Evolutionary conservation across 2,329 filamentous ascomycete genomes (phyloP), one percentile per base, ranked within the genome.

Genomic region (Fusarium lateritium): DNA sequence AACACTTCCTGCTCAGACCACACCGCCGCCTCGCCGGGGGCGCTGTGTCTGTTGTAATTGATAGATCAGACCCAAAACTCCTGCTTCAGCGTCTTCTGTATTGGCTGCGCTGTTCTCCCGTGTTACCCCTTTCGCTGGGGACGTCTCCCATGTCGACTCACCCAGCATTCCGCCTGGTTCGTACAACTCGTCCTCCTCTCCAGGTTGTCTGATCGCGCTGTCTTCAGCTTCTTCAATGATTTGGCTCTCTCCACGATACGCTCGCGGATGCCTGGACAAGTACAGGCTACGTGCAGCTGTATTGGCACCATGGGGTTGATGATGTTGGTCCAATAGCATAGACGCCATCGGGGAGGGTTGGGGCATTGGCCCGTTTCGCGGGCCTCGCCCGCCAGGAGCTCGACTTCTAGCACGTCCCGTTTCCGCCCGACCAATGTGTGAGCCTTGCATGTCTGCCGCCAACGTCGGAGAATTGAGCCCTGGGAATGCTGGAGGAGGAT

Each of bases 401-500:
- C 83, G 80, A 62, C 77, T 83, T 62, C 81, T 81, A 38, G 78
- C 77, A 65, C 81, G 81, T 57, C 88, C 82, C 61, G 80, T 79
- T 50, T 72, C 83, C 74, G 59, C 81, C 78, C 76, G 84, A 76
- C 54, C 83, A 38, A 69, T 47, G 26, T 76, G 82, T 2, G 88
- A 88, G 31, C 77, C 76, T 36, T 85, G 83, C 81, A 89, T 83
- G 42, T 90, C 88, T 22, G 84, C 83, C 14, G 82, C 86, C 55
- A 87, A 78, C 4, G 82, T 88, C 22, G 87, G 89, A 34, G 87
- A 92, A 76, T 88, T 89, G 10, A 93, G 83, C 4, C 89, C 90
- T 2, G 93, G 91, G 75, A 95, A 93, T 1, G 87, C 83, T 7
- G 93, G 92, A 2, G 93, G 92, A 24, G 91, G 92, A 62, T 94